A percentile compares a stretch with the other conserved stretches of the same genome.
phyloP scores from a whole-genome alignment of 495 filamentous ascomycete species.

The Annulohypoxylon maeteangense region DNA sequence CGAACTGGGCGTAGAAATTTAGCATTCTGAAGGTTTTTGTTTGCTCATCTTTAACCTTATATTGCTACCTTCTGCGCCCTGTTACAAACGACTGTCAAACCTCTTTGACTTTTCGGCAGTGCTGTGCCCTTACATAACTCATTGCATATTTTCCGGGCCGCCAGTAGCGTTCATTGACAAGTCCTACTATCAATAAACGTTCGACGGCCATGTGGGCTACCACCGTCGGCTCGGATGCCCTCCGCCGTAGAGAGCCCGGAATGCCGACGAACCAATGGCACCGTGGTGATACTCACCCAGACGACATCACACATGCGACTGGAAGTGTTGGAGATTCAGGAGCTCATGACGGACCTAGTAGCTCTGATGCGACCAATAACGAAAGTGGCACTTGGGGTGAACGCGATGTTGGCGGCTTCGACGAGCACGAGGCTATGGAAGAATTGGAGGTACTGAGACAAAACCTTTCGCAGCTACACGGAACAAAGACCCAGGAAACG shows the following conservation, averaged over 20 bases:
- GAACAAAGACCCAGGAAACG: slow-evolving; percentile 59
- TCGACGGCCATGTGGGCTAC: slow-evolving; percentile 40
- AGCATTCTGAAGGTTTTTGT: background rate
- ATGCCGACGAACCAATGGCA: slow-evolving; percentile 42
- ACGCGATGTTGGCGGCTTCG: slow-evolving; percentile 70
- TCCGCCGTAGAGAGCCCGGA: slow-evolving; percentile 34
- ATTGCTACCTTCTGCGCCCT: background rate
- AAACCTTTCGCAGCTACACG: slow-evolving; percentile 70
- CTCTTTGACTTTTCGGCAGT: background rate
- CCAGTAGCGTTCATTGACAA: background rate
- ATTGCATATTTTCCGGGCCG: background rate
- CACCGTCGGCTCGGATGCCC: slow-evolving; percentile 26
- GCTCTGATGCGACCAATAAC: background rate
- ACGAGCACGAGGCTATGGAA: slow-evolving; percentile 71
- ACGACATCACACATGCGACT: slow-evolving; percentile 1
- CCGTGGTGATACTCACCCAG: slow-evolving; percentile 27
- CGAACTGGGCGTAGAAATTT: background rate
- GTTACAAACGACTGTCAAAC: background rate
- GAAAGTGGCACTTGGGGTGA: slow-evolving; percentile 80
- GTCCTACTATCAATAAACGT: background rate
- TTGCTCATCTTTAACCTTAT: background rate
- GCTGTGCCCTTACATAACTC: background rate
- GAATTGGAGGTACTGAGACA: slow-evolving; percentile 75
- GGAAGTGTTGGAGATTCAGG: background rate
- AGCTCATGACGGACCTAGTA: background rate